Conservation (phyloP, 164 flowering plant species). For the Vitis amurensis region DNA sequence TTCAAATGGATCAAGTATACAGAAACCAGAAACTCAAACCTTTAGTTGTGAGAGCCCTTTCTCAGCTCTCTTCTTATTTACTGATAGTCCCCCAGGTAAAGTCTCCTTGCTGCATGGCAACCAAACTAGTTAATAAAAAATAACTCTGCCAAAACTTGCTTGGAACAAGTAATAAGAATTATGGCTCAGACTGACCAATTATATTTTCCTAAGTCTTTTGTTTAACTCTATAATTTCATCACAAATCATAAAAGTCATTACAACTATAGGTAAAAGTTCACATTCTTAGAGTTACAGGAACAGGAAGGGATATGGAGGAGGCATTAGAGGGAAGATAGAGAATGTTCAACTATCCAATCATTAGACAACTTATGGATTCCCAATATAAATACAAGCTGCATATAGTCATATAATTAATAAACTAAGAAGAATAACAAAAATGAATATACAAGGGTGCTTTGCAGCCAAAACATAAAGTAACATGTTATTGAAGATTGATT, state of each 20-base stretch:
- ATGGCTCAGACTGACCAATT: too few species aligned
- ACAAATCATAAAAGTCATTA: too few species aligned
- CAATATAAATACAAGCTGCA: not conserved
- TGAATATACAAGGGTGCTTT: not conserved
- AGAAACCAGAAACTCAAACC: conserved; percentile 36
- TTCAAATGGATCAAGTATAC: not conserved
- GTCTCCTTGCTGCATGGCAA: conserved; percentile 78
- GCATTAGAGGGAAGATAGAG: too few species aligned
- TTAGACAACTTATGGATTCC: not conserved
- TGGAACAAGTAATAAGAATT: not conserved
- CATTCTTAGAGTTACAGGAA: not conserved
- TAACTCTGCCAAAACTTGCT: not conserved
- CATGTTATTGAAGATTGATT: not conserved
- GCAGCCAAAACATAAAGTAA: not conserved
- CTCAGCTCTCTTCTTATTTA: conserved; percentile 82
- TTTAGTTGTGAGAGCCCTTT: conserved; percentile 68
- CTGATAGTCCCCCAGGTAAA: conserved; percentile 73
- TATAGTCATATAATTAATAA: conserved; percentile 1
- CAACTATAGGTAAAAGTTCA: not conserved
- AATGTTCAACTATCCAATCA: too few species aligned
- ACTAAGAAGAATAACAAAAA: not conserved
- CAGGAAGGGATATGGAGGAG: not conserved
- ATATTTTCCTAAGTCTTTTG: too few species aligned
- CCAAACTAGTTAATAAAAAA: conserved; percentile 3
- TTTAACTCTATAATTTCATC: too few species aligned